These are phyloP conservation scores for Plasmodium falciparum DNA, from an alignment of 169 alveolate species.

Conservation along the genomic window DNA sequence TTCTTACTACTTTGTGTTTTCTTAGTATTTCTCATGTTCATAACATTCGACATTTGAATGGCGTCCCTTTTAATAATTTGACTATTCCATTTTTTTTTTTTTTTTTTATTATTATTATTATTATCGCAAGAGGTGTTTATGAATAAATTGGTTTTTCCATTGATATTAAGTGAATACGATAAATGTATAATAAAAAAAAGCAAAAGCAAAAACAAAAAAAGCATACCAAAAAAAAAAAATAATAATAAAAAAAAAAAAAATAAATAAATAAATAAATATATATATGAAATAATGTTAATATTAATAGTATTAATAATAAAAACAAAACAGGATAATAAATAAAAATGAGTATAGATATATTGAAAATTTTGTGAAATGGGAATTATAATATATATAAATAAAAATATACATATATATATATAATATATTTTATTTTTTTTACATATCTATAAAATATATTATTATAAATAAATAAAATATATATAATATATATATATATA, in stretches of 20 bases:
- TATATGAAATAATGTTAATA: too few relatives aligned
- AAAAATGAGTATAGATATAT: too few relatives aligned
- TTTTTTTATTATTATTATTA: not conserved
- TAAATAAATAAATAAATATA: not conserved
- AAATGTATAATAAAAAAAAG: conserved; percentile 2
- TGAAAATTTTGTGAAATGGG: too few relatives aligned
- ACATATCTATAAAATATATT: too few relatives aligned
- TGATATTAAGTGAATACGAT: not conserved
- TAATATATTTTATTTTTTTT: too few relatives aligned
- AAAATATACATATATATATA: too few relatives aligned
- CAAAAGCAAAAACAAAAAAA: not conserved
- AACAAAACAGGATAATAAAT: too few relatives aligned
- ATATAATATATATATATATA: too few relatives aligned
- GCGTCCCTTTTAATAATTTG: not conserved
- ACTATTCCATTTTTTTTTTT: not conserved
- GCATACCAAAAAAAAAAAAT: conserved; percentile 15
- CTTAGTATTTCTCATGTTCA: not conserved
- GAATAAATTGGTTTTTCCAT: not conserved
- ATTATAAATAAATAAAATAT: too few relatives aligned
- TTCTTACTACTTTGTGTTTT: not conserved
- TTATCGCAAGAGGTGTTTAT: not conserved
- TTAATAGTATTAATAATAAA: too few relatives aligned
- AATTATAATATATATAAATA: too few relatives aligned
- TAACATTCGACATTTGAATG: not conserved
- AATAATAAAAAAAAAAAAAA: not conserved